Base-by-base conservation (phyloP, 192 early-diverging fungal species). In the Kickxella alabastrina region DNA sequence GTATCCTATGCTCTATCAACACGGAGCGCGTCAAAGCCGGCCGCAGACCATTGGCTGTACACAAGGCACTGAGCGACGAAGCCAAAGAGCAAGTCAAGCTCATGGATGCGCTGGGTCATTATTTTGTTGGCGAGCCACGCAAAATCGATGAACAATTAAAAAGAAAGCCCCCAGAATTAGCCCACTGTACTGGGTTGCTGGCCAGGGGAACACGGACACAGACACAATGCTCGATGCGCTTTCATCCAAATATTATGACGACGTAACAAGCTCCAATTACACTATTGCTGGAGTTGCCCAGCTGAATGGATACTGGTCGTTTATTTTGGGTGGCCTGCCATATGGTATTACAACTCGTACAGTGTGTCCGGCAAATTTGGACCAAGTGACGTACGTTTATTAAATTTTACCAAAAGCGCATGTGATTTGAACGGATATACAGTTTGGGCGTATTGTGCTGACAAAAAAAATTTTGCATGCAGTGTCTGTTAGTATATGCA, bases 281-380 rank as follows among this genome's bases (percentile, higher is more conserved):
- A 41, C 55, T 17, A 60, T 66, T 34, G 55, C 67, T 32, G 71
- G 71, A 5, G 71, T 75, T 2, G 71, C 71, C 1, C 71, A 75
- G 49, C 44, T 56, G 22, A 34, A 56, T 31, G 71, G 71, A n/a
- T 75, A 42, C 64, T 75, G 71, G 71, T 75, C 71, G 0, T 59
- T 75, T 1, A 75, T 75, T 21, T 19, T 75, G 22, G 71, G 55
- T 37, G 37, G 49, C 17, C 59, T 67, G 8, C 51, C 56, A 8
- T 25, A 53, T 6, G 43, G 29, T 0, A 52, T 62, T 2, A 14
- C 10, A 0, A 29, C 54, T 0, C 43, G 49, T 23, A 46, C 42
- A 22, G 28, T 56, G 3, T 75, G 71, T n/a, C 71, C 71, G 1
- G 15, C 54, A 18, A 56, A 58, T 3, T 38, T 67, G 10, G 40